Conservation (phyloP, 495 filamentous ascomycete species). For the Aspergillus avenaceus region DNA sequence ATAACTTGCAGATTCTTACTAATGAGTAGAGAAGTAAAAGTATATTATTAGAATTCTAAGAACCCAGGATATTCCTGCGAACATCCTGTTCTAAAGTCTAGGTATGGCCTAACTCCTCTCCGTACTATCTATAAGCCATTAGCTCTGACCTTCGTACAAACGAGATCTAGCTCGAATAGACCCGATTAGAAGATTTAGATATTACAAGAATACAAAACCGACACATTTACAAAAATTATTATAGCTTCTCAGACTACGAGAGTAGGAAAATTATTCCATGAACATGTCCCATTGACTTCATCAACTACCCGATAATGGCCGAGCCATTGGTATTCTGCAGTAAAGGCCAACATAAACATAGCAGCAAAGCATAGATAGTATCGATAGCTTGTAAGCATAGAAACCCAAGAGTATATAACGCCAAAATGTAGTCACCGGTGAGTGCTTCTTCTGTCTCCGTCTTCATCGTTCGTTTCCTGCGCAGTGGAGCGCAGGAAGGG, state of each 20-base stretch:
- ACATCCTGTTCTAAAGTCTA: too few species aligned
- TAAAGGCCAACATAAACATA: not conserved
- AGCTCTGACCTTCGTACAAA: too few species aligned
- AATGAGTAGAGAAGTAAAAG: too few species aligned
- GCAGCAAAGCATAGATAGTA: not conserved
- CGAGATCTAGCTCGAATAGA: too few species aligned
- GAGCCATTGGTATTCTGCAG: not conserved
- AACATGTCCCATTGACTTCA: not conserved
- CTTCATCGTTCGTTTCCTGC: not conserved
- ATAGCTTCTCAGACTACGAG: not conserved
- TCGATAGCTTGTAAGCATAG: not conserved
- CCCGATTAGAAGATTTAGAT: too few species aligned
- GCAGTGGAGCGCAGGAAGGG: not conserved
- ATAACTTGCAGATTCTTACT: too few species aligned
- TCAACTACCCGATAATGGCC: slow-evolving; percentile 1
- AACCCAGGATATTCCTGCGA: too few species aligned
- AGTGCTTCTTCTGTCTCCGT: not conserved
- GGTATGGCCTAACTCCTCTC: too few species aligned
- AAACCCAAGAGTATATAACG: slow-evolving; percentile 10
- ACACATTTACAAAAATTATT: not conserved
- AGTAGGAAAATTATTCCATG: not conserved
- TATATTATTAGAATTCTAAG: too few species aligned
- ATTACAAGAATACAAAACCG: too few species aligned
- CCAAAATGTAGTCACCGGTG: slow-evolving; percentile 5
- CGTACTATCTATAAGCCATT: too few species aligned